A percentile compares a stretch with the other conserved stretches of the same genome.
Evolutionary conservation across 2,329 filamentous ascomycete genomes (phyloP).

Genomic region (Ascochyta clinopodiicola): DNA sequence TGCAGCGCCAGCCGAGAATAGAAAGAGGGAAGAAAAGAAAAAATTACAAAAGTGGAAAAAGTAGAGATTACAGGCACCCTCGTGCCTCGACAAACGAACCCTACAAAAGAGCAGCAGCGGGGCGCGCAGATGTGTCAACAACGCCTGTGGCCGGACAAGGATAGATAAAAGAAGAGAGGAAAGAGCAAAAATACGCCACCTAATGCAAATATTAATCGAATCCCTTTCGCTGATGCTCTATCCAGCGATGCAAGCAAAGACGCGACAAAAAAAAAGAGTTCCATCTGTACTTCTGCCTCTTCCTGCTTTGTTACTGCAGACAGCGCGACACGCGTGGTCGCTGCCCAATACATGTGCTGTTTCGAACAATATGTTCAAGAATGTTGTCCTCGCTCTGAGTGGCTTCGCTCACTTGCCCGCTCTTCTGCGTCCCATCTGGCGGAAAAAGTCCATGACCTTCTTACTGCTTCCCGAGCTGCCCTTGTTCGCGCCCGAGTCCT

Average conservation of each 20-base stretch:
- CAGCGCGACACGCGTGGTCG: conserved; percentile 2
- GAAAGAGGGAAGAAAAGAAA: neutral
- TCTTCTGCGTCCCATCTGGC: conserved; percentile 67
- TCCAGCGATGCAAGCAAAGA: conserved; percentile 18
- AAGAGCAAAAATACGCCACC: neutral
- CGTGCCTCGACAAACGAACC: neutral
- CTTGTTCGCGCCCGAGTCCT: conserved; percentile 58
- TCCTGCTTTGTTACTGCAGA: neutral
- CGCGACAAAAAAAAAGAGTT: conserved; percentile 2
- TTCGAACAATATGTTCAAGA: conserved; percentile 10
- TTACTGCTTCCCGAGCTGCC: conserved; percentile 72
- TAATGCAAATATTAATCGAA: conserved; percentile 20
- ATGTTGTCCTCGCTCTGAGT: neutral
- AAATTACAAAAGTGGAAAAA: conserved; percentile 10
- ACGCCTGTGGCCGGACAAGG: neutral
- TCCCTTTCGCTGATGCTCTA: conserved; percentile 16
- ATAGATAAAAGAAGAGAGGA: too few species aligned
- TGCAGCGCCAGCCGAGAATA: conserved; percentile 1
- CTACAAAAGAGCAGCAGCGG: neutral
- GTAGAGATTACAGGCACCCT: conserved; percentile 13
- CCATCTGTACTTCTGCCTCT: conserved; percentile 9
- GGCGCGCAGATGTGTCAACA: neutral
- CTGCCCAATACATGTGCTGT: conserved; percentile 8
- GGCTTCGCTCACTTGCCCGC: conserved; percentile 10
- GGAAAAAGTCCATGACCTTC: conserved; percentile 98